Percentiles rank a stretch among this genome's conserved stretches.
Conservation (phyloP, 441 rosid genomes). For the Gossypium gossypioides region DNA sequence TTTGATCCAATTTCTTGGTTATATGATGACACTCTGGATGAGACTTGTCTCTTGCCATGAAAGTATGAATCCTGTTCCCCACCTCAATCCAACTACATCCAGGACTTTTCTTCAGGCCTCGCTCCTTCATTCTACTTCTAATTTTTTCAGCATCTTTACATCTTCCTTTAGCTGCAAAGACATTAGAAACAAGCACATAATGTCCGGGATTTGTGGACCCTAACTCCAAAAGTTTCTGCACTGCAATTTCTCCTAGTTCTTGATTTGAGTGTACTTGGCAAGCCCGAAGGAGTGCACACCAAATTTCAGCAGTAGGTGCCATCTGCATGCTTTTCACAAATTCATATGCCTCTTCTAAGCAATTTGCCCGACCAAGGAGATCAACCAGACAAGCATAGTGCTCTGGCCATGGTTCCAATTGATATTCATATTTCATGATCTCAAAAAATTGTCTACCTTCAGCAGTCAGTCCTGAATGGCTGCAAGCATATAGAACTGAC, state of each 20-base stretch:
- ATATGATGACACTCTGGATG: constrained; percentile 48
- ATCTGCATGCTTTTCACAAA: constrained; percentile 53
- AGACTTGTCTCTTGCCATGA: constrained; percentile 55
- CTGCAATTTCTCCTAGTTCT: constrained; percentile 61
- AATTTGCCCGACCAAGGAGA: constrained; percentile 76
- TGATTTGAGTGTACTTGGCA: constrained; percentile 67
- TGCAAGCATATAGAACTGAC: constrained; percentile 72
- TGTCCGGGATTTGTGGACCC: constrained; percentile 61
- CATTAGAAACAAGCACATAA: constrained; percentile 74
- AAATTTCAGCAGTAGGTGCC: constrained; percentile 64
- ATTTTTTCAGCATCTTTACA: constrained; percentile 63
- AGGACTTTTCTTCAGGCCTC: constrained; percentile 65
- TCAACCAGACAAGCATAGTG: constrained; percentile 78
- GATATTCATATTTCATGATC: constrained; percentile 50
- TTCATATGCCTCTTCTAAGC: constrained; percentile 59
- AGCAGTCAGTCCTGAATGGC: constrained; percentile 65
- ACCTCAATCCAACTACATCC: constrained; percentile 90
- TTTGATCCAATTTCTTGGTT: constrained; percentile 40
- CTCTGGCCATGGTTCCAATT: constrained; percentile 81
- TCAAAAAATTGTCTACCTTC: constrained; percentile 59
- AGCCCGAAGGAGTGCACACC: constrained; percentile 83
- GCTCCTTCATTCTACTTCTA: constrained; percentile 58
- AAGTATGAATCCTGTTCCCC: constrained; percentile 42
- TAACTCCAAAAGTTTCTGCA: constrained; percentile 47
- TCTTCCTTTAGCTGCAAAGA: constrained; percentile 55